phyloP scores from a whole-genome alignment of 2,329 filamentous ascomycete species.

The Pseudogymnoascus sp. region DNA sequence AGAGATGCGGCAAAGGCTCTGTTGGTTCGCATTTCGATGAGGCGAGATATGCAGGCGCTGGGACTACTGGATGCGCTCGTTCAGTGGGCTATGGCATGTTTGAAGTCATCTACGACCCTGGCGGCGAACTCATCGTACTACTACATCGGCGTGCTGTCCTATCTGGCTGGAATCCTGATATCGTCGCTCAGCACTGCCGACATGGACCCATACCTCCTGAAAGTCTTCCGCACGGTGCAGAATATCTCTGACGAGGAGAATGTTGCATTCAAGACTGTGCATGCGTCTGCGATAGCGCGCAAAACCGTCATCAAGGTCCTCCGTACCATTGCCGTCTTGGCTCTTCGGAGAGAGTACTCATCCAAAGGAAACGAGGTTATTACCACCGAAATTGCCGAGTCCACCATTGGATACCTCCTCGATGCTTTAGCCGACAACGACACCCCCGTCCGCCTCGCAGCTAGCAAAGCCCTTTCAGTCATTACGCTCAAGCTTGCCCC shows the following conservation, averaged over 20 bases:
- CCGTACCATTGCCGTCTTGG: constrained; percentile 61
- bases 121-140: constrained; percentile 54
- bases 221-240: constrained; percentile 59
- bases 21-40: constrained; percentile 71
- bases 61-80: constrained; percentile 62
- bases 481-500: constrained; percentile 71
- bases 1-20: constrained; percentile 78
- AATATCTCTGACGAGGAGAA: constrained; percentile 46
- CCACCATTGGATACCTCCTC: constrained; percentile 72
- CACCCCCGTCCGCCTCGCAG: constrained; percentile 80
- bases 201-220: constrained; percentile 56
- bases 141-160: constrained; percentile 70
- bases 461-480: constrained; percentile 86
- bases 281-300: constrained; percentile 67
- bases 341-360: constrained; percentile 44
- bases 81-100: constrained; percentile 58
- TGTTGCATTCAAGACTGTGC: constrained; percentile 44
- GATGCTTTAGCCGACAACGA: constrained; percentile 76
- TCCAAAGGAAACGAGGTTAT: constrained; percentile 14
- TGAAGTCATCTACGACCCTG: constrained; percentile 36
- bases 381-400: constrained; percentile 55
- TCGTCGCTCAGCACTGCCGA: constrained; percentile 65
- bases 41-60: constrained; percentile 78
- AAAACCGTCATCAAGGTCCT: constrained; percentile 82
- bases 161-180: constrained; percentile 65